A percentile compares a stretch with the other conserved stretches of the same genome.
phyloP scores from a whole-genome alignment of 371 early-diverging fungal genomes.

The Conidiobolus coronatus region DNA sequence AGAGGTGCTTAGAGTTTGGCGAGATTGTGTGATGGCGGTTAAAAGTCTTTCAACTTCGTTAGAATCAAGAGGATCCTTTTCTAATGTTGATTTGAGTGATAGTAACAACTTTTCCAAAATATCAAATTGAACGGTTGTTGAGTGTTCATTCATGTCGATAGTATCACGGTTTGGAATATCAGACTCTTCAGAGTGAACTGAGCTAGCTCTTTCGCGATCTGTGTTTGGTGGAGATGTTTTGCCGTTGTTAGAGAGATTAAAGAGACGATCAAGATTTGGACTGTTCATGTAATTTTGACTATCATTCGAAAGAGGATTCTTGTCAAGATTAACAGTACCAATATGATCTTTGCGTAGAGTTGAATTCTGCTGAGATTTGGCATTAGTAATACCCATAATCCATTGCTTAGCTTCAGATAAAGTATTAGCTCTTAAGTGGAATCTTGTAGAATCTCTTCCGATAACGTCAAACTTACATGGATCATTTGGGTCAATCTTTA shows the following conservation, averaged over 20 bases:
- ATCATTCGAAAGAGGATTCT: no score
- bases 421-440: slow-evolving; percentile 32
- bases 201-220: no score
- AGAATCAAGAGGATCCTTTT: neutral
- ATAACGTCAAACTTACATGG: slow-evolving; percentile 45
- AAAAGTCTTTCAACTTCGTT: neutral
- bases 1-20: neutral
- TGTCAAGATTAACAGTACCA: no score
- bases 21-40: neutral
- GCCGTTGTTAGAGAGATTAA: no score
- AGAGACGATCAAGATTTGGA: no score
- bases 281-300: no score
- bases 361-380: slow-evolving; percentile 15
- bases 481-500: slow-evolving; percentile 32
- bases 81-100: neutral
- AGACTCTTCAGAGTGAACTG: no score
- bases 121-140: slow-evolving; percentile 3
- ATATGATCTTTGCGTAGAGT: no score
- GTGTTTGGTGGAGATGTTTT: no score
- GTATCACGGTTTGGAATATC: no score
- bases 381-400: slow-evolving; percentile 44
- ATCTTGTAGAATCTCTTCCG: slow-evolving; percentile 42
- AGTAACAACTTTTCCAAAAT: neutral
- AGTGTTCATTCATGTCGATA: neutral
- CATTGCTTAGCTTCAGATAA: slow-evolving; percentile 50